Evolutionary conservation across 2,329 filamentous ascomycete genomes (phyloP).

Genomic region (Fusarium sp.): DNA sequence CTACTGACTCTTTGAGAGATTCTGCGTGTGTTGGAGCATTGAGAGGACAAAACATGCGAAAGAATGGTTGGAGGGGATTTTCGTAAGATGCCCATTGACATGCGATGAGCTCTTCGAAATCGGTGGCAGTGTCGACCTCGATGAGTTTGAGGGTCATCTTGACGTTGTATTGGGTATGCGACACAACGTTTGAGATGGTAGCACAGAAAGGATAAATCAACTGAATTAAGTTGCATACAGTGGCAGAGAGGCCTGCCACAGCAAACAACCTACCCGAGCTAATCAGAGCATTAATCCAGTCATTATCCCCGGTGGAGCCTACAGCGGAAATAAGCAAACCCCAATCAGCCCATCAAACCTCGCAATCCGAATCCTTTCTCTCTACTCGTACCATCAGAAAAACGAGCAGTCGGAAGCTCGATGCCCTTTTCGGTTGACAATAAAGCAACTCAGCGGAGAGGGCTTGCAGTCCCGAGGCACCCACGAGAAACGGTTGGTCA

Average conservation of each 20-base stretch:
- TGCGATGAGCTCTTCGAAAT: conserved; percentile 34
- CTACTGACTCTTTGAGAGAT: conserved; percentile 17
- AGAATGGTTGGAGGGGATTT: conserved; percentile 26
- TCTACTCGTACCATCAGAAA: not conserved
- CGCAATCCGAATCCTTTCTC: not conserved
- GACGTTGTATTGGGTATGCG: not conserved
- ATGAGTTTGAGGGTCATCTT: conserved; percentile 29
- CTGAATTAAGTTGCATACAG: not conserved
- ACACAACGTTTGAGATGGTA: not conserved
- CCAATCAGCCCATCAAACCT: not conserved
- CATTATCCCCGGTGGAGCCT: not conserved
- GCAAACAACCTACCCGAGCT: not conserved
- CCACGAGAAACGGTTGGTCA: not conserved
- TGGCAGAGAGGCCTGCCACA: not conserved
- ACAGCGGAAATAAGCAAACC: not conserved
- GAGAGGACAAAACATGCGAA: conserved; percentile 35
- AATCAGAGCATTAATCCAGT: not conserved
- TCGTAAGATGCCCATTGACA: conserved; percentile 33
- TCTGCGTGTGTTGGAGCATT: not conserved
- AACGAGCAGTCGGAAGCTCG: not conserved
- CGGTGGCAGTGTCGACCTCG: conserved; percentile 19
- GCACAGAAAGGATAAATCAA: not conserved
- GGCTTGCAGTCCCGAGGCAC: not conserved
- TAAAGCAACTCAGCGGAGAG: not conserved
- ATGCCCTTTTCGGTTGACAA: not conserved